Evolutionary conservation across 768 basidiomycete species (phyloP).

Genomic region (Hygrocybe coccinea): DNA sequence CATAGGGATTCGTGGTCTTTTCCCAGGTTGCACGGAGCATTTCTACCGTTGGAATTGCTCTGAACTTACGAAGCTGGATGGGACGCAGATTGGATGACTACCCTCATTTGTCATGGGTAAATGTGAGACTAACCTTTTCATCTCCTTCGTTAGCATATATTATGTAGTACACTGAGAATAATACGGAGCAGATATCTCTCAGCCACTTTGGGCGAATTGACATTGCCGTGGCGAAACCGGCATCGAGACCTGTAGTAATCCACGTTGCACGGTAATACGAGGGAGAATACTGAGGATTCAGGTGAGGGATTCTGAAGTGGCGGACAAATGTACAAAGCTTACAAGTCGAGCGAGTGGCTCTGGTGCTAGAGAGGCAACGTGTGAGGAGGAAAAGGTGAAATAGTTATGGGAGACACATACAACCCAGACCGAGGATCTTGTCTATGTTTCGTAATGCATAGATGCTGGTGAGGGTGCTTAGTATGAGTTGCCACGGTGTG

Average conservation of each 20-base stretch:
- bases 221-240: conserved; percentile 96
- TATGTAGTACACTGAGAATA: conserved; percentile 89
- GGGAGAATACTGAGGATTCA: conserved; percentile 74
- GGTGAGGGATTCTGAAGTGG: too few relatives aligned
- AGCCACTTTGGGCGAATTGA: conserved; percentile 88
- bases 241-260: conserved; percentile 91
- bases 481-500: conserved; percentile 94
- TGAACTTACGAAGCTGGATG: conserved; percentile 76
- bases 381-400: conserved; percentile 4
- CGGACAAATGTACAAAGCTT: conserved; percentile 23
- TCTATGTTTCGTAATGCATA: conserved; percentile 84
- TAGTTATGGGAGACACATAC: conserved; percentile 40
- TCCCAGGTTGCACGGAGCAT: conserved; percentile 97
- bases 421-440: conserved; percentile 74
- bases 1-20: conserved; percentile 92
- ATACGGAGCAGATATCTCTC: conserved; percentile 75
- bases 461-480: conserved; percentile 76
- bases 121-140: conserved; percentile 74
- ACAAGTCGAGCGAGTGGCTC: conserved; percentile 89
- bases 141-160: conserved; percentile 83
- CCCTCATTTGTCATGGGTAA: background rate
- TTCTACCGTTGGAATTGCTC: conserved; percentile 92
- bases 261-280: conserved; percentile 96
- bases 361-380: conserved; percentile 53
- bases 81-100: background rate